These are phyloP conservation scores for Fomitiporia mediterranea DNA, from an alignment of 1,284 basidiomycete genomes.

Conservation along the genomic window DNA sequence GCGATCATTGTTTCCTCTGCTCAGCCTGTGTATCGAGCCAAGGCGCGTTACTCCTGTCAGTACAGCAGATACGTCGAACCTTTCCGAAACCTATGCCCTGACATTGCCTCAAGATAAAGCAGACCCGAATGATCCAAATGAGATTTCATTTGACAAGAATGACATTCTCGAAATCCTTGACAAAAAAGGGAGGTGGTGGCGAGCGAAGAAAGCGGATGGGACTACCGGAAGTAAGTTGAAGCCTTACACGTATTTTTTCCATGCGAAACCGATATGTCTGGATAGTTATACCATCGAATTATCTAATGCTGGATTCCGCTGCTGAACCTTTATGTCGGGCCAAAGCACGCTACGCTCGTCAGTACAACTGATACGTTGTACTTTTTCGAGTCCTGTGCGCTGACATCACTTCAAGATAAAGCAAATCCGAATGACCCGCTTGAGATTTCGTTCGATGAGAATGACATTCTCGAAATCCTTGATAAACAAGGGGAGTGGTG, in stretches of 20 bases:
- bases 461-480: conserved; percentile 89
- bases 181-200: conserved; percentile 95
- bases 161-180: conserved; percentile 94
- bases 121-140: conserved; percentile 91
- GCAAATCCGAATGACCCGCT: conserved; percentile 94
- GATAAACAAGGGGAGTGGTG: conserved; percentile 96
- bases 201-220: conserved; percentile 83
- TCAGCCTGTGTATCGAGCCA: conserved; percentile 71
- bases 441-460: conserved; percentile 92
- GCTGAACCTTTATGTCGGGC: conserved; percentile 67
- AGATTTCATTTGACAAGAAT: conserved; percentile 92
- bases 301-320: conserved; percentile 31
- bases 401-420: too few species aligned
- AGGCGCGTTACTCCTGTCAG: conserved; percentile 82
- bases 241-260: conserved; percentile 24
- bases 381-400: too few species aligned
- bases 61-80: too few species aligned
- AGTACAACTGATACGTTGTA: too few species aligned
- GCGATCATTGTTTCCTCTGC: conserved; percentile 34
- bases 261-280: conserved; percentile 13
- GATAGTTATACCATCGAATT: conserved; percentile 72
- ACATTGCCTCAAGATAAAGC: too few species aligned
- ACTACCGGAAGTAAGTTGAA: conserved; percentile 77
- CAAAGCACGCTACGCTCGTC: conserved; percentile 80
- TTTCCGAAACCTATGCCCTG: too few species aligned